A percentile compares a stretch with the other conserved stretches of the same genome.
These are phyloP conservation scores for Candolleomyces efflorescens DNA, from an alignment of 768 basidiomycete species.

Conservation along the genomic window DNA sequence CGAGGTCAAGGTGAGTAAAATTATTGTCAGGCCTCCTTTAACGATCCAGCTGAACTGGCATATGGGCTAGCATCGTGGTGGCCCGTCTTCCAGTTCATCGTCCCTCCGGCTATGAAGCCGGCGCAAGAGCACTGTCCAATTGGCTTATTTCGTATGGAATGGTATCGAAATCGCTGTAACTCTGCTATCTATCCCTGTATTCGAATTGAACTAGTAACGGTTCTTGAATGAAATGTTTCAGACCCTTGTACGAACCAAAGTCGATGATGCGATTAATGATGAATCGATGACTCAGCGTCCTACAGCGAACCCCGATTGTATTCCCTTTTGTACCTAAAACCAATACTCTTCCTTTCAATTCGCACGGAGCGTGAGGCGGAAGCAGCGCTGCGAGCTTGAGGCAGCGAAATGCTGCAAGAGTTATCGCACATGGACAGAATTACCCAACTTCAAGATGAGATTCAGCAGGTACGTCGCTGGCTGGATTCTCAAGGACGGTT, in stretches of 20 bases:
- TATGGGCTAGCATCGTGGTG: neutral
- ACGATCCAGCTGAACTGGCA: neutral
- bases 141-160: no score
- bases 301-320: no score
- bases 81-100: neutral
- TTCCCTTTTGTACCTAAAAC: neutral
- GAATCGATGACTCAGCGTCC: no score
- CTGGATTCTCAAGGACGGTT: neutral
- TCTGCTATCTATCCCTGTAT: no score
- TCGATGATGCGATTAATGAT: no score
- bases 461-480: constrained; percentile 61
- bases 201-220: no score
- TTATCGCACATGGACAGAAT: constrained; percentile 93
- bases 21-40: neutral
- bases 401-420: constrained; percentile 89
- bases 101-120: no score
- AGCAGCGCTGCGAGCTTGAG: neutral
- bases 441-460: constrained; percentile 92
- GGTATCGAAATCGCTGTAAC: no score
- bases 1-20: neutral
- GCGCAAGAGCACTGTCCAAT: no score
- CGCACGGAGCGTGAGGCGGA: neutral
- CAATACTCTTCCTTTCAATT: neutral
- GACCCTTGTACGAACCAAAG: no score
- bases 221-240: no score